Percentiles rank a stretch among this genome's conserved stretches.
These are phyloP conservation scores for Penicillium occitanis DNA, from an alignment of 2,329 filamentous ascomycete genomes.

Conservation along the genomic window DNA sequence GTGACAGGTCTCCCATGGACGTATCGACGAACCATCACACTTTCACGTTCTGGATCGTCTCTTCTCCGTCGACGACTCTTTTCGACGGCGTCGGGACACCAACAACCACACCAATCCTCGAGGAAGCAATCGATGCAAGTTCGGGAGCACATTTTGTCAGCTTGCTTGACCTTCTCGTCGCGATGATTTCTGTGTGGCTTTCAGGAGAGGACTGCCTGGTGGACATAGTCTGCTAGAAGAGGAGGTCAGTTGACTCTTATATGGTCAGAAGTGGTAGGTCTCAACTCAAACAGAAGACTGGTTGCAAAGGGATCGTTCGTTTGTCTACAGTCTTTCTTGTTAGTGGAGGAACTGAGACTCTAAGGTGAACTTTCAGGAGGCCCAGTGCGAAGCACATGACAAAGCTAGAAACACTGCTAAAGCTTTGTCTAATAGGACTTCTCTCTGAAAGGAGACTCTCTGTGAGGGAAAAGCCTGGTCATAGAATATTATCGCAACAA, in stretches of 20 bases:
- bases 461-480: not conserved
- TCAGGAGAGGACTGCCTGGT: not conserved
- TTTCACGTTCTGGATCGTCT: not conserved
- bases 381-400: not conserved
- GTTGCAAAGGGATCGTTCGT: not conserved
- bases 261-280: not conserved
- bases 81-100: not conserved
- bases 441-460: not conserved
- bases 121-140: conserved; percentile 1
- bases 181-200: not conserved
- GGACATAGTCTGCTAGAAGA: not conserved
- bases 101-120: not conserved
- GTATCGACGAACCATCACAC: not conserved
- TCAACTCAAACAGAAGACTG: not conserved
- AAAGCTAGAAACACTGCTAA: not conserved
- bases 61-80: not conserved
- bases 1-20: not conserved
- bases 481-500: not conserved
- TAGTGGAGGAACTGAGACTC: not conserved
- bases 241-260: not conserved
- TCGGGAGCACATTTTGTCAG: not conserved
- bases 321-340: not conserved
- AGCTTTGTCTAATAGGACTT: not conserved
- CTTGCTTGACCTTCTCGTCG: not conserved
- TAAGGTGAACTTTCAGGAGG: not conserved